phyloP scores from a whole-genome alignment of 176 grass and related monocot species.

The Musa troglodytarum region DNA sequence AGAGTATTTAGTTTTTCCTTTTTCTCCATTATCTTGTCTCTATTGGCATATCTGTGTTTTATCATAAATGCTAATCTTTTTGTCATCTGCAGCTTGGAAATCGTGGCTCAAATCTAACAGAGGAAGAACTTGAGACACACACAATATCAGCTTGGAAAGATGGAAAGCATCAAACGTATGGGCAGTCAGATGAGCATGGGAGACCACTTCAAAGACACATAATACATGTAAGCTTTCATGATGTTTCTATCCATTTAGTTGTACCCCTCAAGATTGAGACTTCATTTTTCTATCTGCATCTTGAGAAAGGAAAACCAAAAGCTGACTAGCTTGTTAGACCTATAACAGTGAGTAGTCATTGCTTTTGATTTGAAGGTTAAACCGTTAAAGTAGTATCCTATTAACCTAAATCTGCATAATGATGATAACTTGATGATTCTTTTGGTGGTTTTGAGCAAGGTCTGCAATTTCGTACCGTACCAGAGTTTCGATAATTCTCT shows the following conservation, averaged over 20 bases:
- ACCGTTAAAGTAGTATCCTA: no score
- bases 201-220: slow-evolving; percentile 47
- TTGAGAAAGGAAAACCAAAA: not conserved
- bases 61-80: not conserved
- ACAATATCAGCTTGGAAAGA: slow-evolving; percentile 99
- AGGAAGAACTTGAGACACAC: slow-evolving; percentile 93
- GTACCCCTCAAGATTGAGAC: not conserved
- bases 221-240: slow-evolving; percentile 56
- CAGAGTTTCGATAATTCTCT: no score
- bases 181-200: slow-evolving; percentile 45
- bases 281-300: not conserved
- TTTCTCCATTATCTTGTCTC: slow-evolving; percentile 12
- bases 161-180: slow-evolving; percentile 65
- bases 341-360: no score
- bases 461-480: no score
- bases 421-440: no score
- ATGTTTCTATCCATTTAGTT: slow-evolving; percentile 1
- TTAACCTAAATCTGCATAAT: no score
- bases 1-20: not conserved
- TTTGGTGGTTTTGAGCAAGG: no score
- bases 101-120: slow-evolving; percentile 81
- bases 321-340: not conserved
- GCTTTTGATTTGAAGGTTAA: no score
- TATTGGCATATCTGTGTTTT: not conserved
- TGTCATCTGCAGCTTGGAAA: slow-evolving; percentile 69